phyloP scores from a whole-genome alignment of 345 rosid species.

The Populus pruinosa region DNA sequence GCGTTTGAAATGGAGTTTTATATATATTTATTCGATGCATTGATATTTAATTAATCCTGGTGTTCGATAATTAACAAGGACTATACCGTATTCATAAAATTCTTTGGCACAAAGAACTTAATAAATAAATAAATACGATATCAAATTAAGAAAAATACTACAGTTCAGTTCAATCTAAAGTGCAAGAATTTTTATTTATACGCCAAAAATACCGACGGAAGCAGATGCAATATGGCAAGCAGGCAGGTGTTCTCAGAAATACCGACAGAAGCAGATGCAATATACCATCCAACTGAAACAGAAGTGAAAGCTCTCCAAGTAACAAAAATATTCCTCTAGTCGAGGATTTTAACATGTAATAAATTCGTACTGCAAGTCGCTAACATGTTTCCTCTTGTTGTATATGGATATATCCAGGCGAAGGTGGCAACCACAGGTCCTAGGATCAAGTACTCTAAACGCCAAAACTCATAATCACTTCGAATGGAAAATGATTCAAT shows the following conservation, averaged over 20 bases:
- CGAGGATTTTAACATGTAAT: neutral
- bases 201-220: too few relatives aligned
- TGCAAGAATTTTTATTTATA: neutral
- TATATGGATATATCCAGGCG: slow-evolving; percentile 12
- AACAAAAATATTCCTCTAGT: neutral
- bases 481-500: slow-evolving; percentile 1
- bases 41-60: neutral
- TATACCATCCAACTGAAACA: slow-evolving; percentile 23
- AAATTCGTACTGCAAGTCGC: neutral
- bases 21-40: too few relatives aligned
- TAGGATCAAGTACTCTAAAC: slow-evolving; percentile 3
- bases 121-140: neutral
- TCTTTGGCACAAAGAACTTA: neutral
- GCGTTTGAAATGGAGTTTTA: too few relatives aligned
- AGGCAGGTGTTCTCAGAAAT: slow-evolving; percentile 22
- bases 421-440: slow-evolving; percentile 5
- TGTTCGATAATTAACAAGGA: too few relatives aligned
- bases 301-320: slow-evolving; percentile 24
- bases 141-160: neutral
- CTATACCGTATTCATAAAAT: too few relatives aligned
- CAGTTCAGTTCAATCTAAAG: neutral
- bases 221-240: neutral
- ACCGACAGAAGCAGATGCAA: slow-evolving; percentile 16
- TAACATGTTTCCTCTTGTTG: neutral
- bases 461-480: neutral